Evolutionary conservation across 805 yeast species (phyloP).

Genomic region (Candida krabiensis): DNA sequence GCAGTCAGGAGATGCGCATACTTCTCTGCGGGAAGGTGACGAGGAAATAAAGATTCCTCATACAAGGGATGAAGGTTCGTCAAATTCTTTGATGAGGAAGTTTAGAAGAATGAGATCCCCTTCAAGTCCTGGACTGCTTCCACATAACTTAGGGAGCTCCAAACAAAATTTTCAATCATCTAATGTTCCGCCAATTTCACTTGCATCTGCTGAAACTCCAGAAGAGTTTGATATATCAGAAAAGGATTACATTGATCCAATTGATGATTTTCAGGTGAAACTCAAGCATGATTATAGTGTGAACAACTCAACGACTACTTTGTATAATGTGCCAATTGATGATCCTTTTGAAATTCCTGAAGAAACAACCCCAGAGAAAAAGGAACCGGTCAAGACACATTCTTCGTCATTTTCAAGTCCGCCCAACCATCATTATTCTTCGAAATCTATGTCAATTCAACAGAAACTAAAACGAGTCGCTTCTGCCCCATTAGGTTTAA

Average conservation of each 20-base stretch:
- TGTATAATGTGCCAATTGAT: constrained; percentile 8
- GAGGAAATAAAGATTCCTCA: constrained; percentile 2
- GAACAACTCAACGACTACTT: constrained; percentile 29
- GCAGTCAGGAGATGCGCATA: neutral
- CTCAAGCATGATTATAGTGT: constrained; percentile 33
- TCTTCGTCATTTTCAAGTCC: constrained; percentile 5
- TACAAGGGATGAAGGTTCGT: constrained; percentile 12
- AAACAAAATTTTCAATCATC: constrained; percentile 8
- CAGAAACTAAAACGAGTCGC: constrained; percentile 69
- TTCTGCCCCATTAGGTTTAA: constrained; percentile 73
- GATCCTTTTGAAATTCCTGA: constrained; percentile 1
- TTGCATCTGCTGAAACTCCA: constrained; percentile 1
- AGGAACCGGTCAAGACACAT: neutral
- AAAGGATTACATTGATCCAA: constrained; percentile 22
- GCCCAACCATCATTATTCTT: neutral
- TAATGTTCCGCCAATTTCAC: constrained; percentile 1
- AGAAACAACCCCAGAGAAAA: constrained; percentile 1
- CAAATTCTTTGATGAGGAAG: constrained; percentile 31
- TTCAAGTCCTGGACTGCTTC: constrained; percentile 27
- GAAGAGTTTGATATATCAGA: constrained; percentile 30
- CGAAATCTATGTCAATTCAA: constrained; percentile 29
- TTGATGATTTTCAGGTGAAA: constrained; percentile 29
- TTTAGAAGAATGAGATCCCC: constrained; percentile 36
- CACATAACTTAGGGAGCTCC: constrained; percentile 1
- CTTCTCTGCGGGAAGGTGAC: constrained; percentile 7